Base-by-base conservation (phyloP, 306 rosid genomes). In the Malus sylvestris region DNA sequence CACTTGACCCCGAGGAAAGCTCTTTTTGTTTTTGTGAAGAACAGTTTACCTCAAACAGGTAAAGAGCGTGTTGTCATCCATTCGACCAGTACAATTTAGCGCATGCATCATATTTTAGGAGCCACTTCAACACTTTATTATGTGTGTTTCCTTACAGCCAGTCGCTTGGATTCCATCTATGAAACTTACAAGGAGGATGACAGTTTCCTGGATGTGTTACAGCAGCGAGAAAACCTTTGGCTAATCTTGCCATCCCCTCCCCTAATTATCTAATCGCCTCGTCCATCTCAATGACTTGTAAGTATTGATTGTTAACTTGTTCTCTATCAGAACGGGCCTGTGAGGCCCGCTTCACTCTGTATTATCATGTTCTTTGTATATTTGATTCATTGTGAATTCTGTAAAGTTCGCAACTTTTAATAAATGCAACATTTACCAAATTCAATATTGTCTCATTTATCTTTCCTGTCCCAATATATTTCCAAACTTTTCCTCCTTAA, bases 21-120 rank as follows among this genome's bases (percentile, higher is more conserved):
- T 53, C 96, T 95, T 35, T 90, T 95, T 85, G 85, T 90, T 19
- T 92, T 95, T 86, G 96, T 95, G 40, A 87, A 92, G 69, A 89
- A 95, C 80, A 92, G 93, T 44, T 88, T 92, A 71, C 97, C 97
- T n/a, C 97, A 88, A 80, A 93, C 97, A 74, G 89, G 98, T 93
- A 81, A 79, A 70, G 76, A 71, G 65, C 83, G 65, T 62, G 68
- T 83, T n/a, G 73, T 83, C 19, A 32, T 11, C 18, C 29, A 9
- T 71, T 63, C 18, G 27, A 16, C 85, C 27, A 11, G 45, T 23
- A 75, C 30, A 23, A n/a, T 71, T 44, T 18, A 45, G 40, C 3
- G 15, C 67, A 20, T 70, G 16, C 70, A 23, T 66, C 74, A 2
- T 44, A 22, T 32, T 32, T n/a, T 52, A 6, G 23, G 52, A 27